These are phyloP conservation scores for Trypanosoma congolense DNA, from an alignment of 208 protist species.

Conservation along the genomic window DNA sequence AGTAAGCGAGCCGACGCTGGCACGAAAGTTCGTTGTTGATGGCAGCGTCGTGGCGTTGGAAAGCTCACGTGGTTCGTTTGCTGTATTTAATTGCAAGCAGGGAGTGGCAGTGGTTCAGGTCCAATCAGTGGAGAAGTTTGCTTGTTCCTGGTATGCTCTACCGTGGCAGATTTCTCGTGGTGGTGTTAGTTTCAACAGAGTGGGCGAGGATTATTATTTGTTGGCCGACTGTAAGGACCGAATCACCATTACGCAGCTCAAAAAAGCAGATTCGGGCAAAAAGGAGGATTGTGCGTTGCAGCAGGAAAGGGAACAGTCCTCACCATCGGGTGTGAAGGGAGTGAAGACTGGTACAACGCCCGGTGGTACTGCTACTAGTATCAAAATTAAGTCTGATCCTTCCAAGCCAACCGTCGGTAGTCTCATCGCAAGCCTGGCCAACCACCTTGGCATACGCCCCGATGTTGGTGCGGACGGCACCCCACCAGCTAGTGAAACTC, in stretches of 20 bases:
- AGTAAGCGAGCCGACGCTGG: conserved; percentile 56
- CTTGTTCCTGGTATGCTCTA: conserved; percentile 38
- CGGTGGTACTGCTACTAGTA: not conserved
- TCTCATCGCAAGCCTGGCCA: conserved; percentile 23
- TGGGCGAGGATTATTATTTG: conserved; percentile 11
- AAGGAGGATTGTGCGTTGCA: too few species aligned
- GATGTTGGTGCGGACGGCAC: not conserved
- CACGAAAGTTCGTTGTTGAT: conserved; percentile 57
- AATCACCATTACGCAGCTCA: conserved; percentile 18
- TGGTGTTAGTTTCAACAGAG: conserved; percentile 70
- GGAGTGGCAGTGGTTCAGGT: conserved; percentile 39
- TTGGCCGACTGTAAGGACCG: conserved; percentile 22
- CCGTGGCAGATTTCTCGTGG: conserved; percentile 26
- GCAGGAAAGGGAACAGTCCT: too few species aligned
- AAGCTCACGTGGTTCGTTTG: conserved; percentile 54
- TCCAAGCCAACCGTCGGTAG: not conserved
- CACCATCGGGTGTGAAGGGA: too few species aligned
- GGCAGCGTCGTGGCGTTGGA: conserved; percentile 48
- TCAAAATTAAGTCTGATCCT: not conserved
- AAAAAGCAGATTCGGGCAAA: not conserved
- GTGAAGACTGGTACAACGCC: not conserved
- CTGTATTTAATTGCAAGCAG: conserved; percentile 62
- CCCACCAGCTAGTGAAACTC: too few species aligned
- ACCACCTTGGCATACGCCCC: conserved; percentile 16
- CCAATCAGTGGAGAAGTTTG: conserved; percentile 20